A percentile compares a stretch with the other conserved stretches of the same genome.
Evolutionary conservation across 768 basidiomycete genomes (phyloP).

Genomic region (Termitomyces eurrhizus): DNA sequence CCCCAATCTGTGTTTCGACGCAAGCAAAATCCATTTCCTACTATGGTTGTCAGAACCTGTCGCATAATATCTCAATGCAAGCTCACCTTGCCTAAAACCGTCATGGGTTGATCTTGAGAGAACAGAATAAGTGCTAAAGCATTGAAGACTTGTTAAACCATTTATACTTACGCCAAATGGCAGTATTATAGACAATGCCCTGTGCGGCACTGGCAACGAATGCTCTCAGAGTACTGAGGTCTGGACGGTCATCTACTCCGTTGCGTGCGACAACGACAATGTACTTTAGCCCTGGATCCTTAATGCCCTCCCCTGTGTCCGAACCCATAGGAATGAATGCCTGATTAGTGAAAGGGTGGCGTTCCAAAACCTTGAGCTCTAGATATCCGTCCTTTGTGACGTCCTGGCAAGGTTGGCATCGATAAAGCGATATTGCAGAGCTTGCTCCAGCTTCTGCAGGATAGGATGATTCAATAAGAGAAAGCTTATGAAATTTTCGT

Average conservation of each 20-base stretch:
- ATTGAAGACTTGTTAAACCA: background rate
- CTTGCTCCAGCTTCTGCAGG: conserved; percentile 52
- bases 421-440: conserved; percentile 77
- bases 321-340: conserved; percentile 92
- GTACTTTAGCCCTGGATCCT: conserved; percentile 53
- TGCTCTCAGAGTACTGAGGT: conserved; percentile 69
- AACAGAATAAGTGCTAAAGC: conserved; percentile 9
- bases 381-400: conserved; percentile 48
- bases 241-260: conserved; percentile 71
- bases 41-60: conserved; percentile 3
- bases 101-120: conserved; percentile 85
- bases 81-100: conserved; percentile 67
- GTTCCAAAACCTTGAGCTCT: conserved; percentile 73
- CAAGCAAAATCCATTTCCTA: conserved; percentile 81
- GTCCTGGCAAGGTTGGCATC: conserved; percentile 55
- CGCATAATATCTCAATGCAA: conserved; percentile 2
- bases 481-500: conserved; percentile 88
- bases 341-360: conserved; percentile 88
- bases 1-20: conserved; percentile 90
- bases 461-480: conserved; percentile 67
- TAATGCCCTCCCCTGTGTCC: conserved; percentile 44
- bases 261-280: conserved; percentile 86
- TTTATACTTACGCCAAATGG: conserved; percentile 83
- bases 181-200: conserved; percentile 81
- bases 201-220: conserved; percentile 81